Base-by-base conservation (phyloP, 108 stramenopile species). In the Fragilaria radians region DNA sequence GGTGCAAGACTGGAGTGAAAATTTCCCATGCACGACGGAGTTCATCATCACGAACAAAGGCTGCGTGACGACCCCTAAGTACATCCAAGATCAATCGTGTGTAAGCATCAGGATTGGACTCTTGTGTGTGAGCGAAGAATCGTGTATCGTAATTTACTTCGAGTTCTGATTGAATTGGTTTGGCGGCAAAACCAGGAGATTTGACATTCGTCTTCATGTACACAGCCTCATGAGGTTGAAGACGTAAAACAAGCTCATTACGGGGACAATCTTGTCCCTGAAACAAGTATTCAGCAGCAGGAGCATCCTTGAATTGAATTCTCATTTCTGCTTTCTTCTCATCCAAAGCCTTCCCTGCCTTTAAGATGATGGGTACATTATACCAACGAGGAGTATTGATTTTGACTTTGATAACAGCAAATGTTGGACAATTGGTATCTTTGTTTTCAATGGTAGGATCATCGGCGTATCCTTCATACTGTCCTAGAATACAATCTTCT, bases 191-290 rank as follows among this genome's bases (percentile, higher is more conserved):
- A 0, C 95, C 96, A 18, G 96, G 96, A 29, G 83, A 85, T 61
- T 97, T 97, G 49, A 97, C 93, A 62, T 97, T 97, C 22, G 91
- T 94, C 82, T 97, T 97, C 63, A 95, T 69, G 88, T 99, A 99
- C 31, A 97, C 83, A 5, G 86, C 72, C 65, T 95, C 96, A 11
- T 77, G 58, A 1, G 96, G 96, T 68, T 97, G 94, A 63, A 97
- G 69, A 32, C 90, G 75, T 59, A 99, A 80, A 18, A 99, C 96
- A 26, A 99, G 80, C 76, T 99, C 98, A 61, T 99, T 97, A 5
- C 88, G 68, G 5, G 95, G 91, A 56, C 74, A 74, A 28, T 36
- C 32, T 33, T 69, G 52, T 42, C 76, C 80, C 46, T 67, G 56
- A 63, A 92, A 89, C 51, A 91, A 49, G 66, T 65, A 64, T 18